Base-by-base conservation (phyloP, 805 yeast species). In the Kodamaea lidongshanica region DNA sequence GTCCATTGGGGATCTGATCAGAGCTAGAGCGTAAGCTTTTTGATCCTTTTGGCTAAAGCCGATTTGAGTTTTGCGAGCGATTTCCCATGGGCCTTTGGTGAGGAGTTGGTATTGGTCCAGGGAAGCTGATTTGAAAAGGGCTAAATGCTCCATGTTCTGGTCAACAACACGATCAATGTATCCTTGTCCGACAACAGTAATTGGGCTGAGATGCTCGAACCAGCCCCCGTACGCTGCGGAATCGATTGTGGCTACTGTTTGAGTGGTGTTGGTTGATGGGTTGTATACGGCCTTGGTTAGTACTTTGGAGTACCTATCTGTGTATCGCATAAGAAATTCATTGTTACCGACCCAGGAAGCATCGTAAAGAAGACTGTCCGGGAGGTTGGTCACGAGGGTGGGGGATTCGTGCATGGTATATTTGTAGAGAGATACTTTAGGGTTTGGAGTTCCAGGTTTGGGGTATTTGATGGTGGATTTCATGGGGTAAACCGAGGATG, bases 361-460 rank as follows among this genome's bases (percentile, higher is more conserved):
- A 18, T 42, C 48, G 26, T 51, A 51, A 4, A 51, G 18, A 3
- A 51, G 27, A 15, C 34, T 35, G 7, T 51, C 56, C 1, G 28
- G 19, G 6, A 10, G 19, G 4, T 28, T 16, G 7, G 20, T 6
- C n/a, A 6, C 12, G 7, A 6, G 6, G 5, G 23, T 20, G 23
- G 13, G 25, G 19, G 20, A 19, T 5, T 25, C 17, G 6, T 15
- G 9, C 13, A 13, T 18, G 22, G 20, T 20, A 13, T 19, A 14
- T 6, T 5, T 11, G 11, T 15, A 14, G 14, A 20, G 21, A 12
- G 26, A 25, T 9, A 79, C 86, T 3, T 54, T 48, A 1, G 95
- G 95, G 45, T 85, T 87, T 5, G 77, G 59, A 28, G 61, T 73
- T 0, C 95, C 95, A 5, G 95, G 79, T 48, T 86, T 86, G 6